Evolutionary conservation across 2,329 filamentous ascomycete genomes (phyloP).

Genomic region (Colletotrichum navitas): DNA sequence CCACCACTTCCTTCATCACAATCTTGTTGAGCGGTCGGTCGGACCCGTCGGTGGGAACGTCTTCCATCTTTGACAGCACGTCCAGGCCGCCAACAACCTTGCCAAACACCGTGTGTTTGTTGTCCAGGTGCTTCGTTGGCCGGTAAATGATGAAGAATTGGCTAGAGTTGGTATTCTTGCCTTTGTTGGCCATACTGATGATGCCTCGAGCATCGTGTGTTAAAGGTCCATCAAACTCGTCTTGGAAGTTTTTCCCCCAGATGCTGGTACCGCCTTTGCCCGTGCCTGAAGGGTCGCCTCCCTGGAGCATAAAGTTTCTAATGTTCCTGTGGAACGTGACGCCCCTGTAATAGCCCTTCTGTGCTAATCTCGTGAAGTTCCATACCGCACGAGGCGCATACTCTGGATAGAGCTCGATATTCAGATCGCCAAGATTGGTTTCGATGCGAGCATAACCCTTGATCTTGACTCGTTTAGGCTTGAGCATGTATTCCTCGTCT

Average conservation of each 20-base stretch:
- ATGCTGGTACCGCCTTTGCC: conserved; percentile 90
- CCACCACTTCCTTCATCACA: conserved; percentile 82
- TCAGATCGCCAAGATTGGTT: conserved; percentile 87
- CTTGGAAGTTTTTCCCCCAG: conserved; percentile 94
- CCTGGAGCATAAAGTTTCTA: conserved; percentile 97
- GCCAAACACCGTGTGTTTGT: conserved; percentile 98
- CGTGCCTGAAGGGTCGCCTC: conserved; percentile 92
- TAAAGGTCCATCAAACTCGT: conserved; percentile 91
- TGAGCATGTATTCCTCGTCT: conserved; percentile 97
- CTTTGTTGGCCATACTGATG: conserved; percentile 97
- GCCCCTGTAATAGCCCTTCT: conserved; percentile 89
- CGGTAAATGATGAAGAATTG: conserved; percentile 97
- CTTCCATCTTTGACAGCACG: conserved; percentile 81
- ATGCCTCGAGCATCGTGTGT: conserved; percentile 87
- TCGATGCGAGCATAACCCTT: conserved; percentile 93
- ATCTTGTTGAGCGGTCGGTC: conserved; percentile 84
- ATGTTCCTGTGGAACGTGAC: conserved; percentile 95
- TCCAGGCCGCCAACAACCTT: conserved; percentile 82
- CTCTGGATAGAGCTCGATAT: conserved; percentile 90
- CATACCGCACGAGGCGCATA: conserved; percentile 93
- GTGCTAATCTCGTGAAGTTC: conserved; percentile 92
- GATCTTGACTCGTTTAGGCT: conserved; percentile 86
- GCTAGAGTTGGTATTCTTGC: conserved; percentile 95
- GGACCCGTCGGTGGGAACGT: conserved; percentile 78
- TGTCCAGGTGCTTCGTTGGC: conserved; percentile 85